Percentiles rank a stretch among this genome's conserved stretches.
These are phyloP conservation scores for Thalassiosira exigua DNA, from an alignment of 352 stramenopile species.

Conservation along the genomic window DNA sequence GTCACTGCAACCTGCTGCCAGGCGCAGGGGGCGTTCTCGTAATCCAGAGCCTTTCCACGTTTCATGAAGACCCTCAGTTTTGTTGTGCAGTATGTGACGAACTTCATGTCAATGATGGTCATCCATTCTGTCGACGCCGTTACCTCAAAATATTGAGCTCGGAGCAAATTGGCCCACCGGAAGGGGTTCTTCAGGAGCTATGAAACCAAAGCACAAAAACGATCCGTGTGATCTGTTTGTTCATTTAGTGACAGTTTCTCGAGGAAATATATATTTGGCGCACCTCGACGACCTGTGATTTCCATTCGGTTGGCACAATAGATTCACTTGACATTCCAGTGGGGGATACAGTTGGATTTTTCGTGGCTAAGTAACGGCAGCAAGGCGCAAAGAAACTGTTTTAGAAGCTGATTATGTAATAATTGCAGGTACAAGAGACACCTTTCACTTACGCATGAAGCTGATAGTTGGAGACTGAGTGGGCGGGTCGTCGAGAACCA, in stretches of 20 bases:
- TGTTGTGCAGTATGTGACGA: conserved; percentile 1
- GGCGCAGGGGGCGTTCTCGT: background rate
- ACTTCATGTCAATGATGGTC: background rate
- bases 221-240: too few relatives aligned
- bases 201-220: too few relatives aligned
- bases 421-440: background rate
- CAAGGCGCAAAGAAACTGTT: too few relatives aligned
- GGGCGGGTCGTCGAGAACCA: background rate
- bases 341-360: background rate
- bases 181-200: background rate
- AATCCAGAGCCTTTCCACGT: background rate
- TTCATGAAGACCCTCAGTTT: conserved; percentile 4
- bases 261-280: too few relatives aligned
- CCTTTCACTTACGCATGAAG: background rate
- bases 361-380: too few relatives aligned
- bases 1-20: conserved; percentile 4
- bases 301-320: background rate
- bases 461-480: background rate
- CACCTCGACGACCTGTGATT: background rate
- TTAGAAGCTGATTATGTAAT: too few relatives aligned
- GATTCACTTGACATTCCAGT: background rate
- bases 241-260: too few relatives aligned
- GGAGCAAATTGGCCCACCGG: background rate
- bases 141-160: background rate
- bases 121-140: background rate